Evolutionary conservation across 805 yeast species (phyloP), one percentile per base, ranked within the genome.

Genomic region (Candida xiaguanensis): DNA sequence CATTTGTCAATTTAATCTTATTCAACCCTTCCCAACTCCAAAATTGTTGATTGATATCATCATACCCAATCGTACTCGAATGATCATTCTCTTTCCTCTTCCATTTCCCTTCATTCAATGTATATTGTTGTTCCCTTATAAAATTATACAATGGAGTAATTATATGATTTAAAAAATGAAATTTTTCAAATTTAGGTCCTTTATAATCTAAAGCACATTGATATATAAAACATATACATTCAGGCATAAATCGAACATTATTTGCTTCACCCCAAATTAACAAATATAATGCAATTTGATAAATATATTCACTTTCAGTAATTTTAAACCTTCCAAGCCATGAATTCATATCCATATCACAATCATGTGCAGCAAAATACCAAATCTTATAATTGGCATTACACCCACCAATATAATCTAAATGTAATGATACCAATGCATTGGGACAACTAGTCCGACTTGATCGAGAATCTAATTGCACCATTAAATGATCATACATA

Each of bases 381-480:
- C 98, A 91, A 60, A 85, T 88, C 53, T 82, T 77, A 61, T 82
- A 91, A 61, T 91, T 91, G 3, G 97, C 77, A 43, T 80, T 70
- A 36, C 81, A 86, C 13, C 98, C 97, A 0, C 96, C 97, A 45
- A 91, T 87, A 60, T 91, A 91, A 45, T 90, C 95, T 1, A 88
- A 81, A 61, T 91, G 98, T 24, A 91, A 62, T 0, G 91, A 77
- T 2, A 80, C 54, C 41, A 91, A 65, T 0, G 97, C 97, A 41
- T 65, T 73, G 25, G 67, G 59, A 3, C 95, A 85, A 2, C 80
- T 61, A 74, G 82, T 77, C 44, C 98, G 75, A 44, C 95, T 78
- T 0, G 95, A 76, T 43, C 96, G 76, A 6, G 97, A 90, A 52
- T 91, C 96, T 42, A 91, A 67, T 56, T 85, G 84, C 5, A 74